phyloP scores from a whole-genome alignment of 257 asterid genomes.

The Nicotiana knightiana region DNA sequence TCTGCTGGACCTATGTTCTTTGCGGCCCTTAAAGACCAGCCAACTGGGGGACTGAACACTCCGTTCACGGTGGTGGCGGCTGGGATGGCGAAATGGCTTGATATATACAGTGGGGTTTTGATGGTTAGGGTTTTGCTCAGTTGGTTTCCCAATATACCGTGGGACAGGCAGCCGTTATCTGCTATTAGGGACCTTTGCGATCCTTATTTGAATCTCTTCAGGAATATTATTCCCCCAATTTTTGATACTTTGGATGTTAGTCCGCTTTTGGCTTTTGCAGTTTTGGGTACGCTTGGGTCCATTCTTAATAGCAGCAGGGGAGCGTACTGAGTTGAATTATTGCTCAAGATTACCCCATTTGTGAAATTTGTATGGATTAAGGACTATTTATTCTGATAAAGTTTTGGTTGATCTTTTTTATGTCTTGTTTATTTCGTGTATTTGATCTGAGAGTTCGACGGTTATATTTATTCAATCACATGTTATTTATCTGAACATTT shows the following conservation, averaged over 20 bases:
- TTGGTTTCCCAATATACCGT: conserved; percentile 94
- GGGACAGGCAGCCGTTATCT: conserved; percentile 90
- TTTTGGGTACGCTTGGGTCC: conserved; percentile 71
- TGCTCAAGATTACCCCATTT: background rate
- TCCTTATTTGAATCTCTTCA: conserved; percentile 83
- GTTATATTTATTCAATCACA: background rate
- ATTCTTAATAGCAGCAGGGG: conserved; percentile 55
- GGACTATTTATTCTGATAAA: no score
- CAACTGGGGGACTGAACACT: conserved; percentile 53
- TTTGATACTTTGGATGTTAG: conserved; percentile 78
- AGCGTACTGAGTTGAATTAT: conserved; percentile 25
- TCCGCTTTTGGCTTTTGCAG: conserved; percentile 81
- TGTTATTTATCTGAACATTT: background rate
- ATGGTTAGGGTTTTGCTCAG: conserved; percentile 85
- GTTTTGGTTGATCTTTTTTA: no score
- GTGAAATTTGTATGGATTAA: background rate
- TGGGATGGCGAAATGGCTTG: conserved; percentile 89
- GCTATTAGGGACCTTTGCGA: conserved; percentile 94
- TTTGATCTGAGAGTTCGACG: background rate
- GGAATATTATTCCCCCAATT: conserved; percentile 83
- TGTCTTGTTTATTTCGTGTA: background rate
- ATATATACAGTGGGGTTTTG: conserved; percentile 77
- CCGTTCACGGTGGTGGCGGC: conserved; percentile 91
- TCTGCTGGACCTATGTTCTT: conserved; percentile 73
- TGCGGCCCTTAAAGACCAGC: conserved; percentile 50